phyloP scores from a whole-genome alignment of 2,329 filamentous ascomycete species.

The Trichoderma arundinaceum region DNA sequence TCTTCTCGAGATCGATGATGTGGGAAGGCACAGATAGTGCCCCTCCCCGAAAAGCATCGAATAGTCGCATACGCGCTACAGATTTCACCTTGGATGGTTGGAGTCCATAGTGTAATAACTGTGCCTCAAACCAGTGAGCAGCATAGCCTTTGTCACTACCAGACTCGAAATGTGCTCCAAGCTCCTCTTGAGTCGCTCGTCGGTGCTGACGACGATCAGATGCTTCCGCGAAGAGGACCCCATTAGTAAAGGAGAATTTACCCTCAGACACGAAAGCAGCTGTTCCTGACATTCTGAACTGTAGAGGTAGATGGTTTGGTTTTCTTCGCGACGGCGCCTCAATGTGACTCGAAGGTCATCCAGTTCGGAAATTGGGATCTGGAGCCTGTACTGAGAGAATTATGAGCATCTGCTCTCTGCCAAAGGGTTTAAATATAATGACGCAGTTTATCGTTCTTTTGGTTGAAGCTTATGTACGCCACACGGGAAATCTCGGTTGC shows the following conservation, averaged over 20 bases:
- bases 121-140: constrained; percentile 66
- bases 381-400: too few species aligned
- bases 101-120: constrained; percentile 67
- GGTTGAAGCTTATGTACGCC: not conserved
- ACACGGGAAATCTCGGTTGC: not conserved
- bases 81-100: constrained; percentile 62
- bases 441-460: not conserved
- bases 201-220: constrained; percentile 53
- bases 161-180: constrained; percentile 52
- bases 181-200: constrained; percentile 51
- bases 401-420: too few species aligned
- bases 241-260: constrained; percentile 50
- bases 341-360: too few species aligned
- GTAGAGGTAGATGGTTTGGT: not conserved
- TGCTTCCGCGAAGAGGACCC: constrained; percentile 53
- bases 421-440: too few species aligned
- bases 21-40: constrained; percentile 55
- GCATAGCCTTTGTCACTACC: constrained; percentile 55
- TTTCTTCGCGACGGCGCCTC: too few species aligned
- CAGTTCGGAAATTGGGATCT: not conserved
- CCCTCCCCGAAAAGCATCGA: constrained; percentile 59
- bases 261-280: constrained; percentile 38
- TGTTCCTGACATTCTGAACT: not conserved
- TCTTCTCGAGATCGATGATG: constrained; percentile 56
- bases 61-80: constrained; percentile 62